These are phyloP conservation scores for Naganishia vishniacii DNA, from an alignment of 768 basidiomycete genomes.

Conservation along the genomic window DNA sequence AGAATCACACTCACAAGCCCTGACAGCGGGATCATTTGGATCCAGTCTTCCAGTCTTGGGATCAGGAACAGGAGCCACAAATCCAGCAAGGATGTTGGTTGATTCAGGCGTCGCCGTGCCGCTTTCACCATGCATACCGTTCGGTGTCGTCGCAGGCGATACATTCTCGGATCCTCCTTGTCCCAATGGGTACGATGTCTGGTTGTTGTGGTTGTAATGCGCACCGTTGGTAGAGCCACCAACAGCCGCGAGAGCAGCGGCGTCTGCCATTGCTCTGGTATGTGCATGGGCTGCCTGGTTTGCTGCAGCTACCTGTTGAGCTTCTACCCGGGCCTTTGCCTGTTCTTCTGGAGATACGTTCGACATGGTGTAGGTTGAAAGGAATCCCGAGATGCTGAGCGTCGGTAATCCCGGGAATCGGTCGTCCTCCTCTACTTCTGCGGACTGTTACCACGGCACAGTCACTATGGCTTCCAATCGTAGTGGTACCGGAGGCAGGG, in stretches of 20 bases:
- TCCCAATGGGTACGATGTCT: background rate
- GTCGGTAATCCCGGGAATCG: too few relatives aligned
- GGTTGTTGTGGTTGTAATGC: background rate
- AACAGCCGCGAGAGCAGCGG: conserved; percentile 22
- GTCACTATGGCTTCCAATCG: too few relatives aligned
- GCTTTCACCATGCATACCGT: background rate
- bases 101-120: background rate
- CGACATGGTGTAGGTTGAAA: background rate
- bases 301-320: conserved; percentile 5
- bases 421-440: background rate
- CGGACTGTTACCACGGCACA: too few relatives aligned
- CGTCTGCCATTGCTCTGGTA: conserved; percentile 23
- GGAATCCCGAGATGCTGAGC: too few relatives aligned
- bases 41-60: conserved; percentile 49
- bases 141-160: conserved; percentile 7
- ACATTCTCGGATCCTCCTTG: background rate
- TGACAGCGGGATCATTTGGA: conserved; percentile 49
- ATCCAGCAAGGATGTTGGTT: conserved; percentile 12
- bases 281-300: conserved; percentile 15
- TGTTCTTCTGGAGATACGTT: conserved; percentile 4
- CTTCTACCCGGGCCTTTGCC: conserved; percentile 9
- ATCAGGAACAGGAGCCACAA: conserved; percentile 36
- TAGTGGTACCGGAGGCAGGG: too few relatives aligned
- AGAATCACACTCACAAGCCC: conserved; percentile 31
- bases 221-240: conserved; percentile 11